Base-by-base conservation (phyloP, 1,284 basidiomycete genomes). In the Apiotrichum domesticum region DNA sequence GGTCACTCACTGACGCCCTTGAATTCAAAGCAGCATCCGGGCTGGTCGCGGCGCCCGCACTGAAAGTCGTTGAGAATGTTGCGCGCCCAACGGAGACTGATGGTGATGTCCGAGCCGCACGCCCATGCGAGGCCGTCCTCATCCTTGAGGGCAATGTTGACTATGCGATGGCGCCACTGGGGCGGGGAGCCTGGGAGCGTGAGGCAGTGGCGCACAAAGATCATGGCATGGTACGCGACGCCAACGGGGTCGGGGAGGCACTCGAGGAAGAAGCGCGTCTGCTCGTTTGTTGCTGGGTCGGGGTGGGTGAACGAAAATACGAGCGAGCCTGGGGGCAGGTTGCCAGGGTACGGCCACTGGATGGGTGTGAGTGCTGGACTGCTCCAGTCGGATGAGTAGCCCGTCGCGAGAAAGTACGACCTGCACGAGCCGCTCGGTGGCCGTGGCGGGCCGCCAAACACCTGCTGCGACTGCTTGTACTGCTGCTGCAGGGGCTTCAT, bases 1-100 rank as follows among this genome's bases (percentile, higher is more conserved):
- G 37, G 13, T 13, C 13, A 67, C 66, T 64, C 58, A 71, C 69
- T 58, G 42, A 72, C 70, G 34, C 73, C 67, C 58, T 73, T 71
- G 56, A 71, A 66, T 58, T 71, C 70, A 34, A 67, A 64, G 8
- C 63, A 59, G 29, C 69, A 66, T n/a, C 58, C 61, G 34, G 58
- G 54, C 45, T 61, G 52, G 35, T 54, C 56, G 45, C 63, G 64
- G 48, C 52, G 51, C 3, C 62, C 63, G 9, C 56, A 47, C 13
- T 61, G 29, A 14, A 65, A 62, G 21, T 61, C 44, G 8, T 54
- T 37, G 62, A 62, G 62, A 5, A 69, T 52, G 29, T 61, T 45
- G 15, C 56, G 59, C 8, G 65, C 52, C 70, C 70, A 72, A 39
- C 61, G 56, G 15, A 69, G 40, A 48, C 60, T 64, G n/a, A 72